Evolutionary conservation across 352 stramenopile genomes (phyloP).

Genomic region (Phytophthora sp.): DNA sequence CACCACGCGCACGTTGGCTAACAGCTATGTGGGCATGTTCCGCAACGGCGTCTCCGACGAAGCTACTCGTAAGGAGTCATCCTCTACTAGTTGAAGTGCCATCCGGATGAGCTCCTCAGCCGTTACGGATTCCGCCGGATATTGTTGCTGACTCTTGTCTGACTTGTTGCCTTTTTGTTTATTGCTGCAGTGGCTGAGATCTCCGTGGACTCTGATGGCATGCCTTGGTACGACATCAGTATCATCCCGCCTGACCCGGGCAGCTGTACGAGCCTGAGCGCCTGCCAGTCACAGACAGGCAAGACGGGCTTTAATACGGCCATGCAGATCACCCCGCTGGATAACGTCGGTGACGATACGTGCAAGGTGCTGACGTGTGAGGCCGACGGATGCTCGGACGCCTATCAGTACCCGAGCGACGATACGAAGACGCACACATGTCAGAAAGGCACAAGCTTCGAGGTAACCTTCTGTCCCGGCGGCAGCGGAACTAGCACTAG

Average conservation of each 20-base stretch:
- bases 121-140: constrained; percentile 18
- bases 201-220: constrained; percentile 46
- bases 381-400: constrained; percentile 57
- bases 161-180: constrained; percentile 13
- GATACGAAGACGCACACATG: constrained; percentile 71
- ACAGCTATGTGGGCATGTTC: constrained; percentile 62
- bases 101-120: constrained; percentile 17
- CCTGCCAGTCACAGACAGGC: constrained; percentile 55
- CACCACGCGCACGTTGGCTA: constrained; percentile 47
- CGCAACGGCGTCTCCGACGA: constrained; percentile 49
- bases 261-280: constrained; percentile 47
- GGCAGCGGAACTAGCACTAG: constrained; percentile 45
- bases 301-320: constrained; percentile 69
- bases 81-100: constrained; percentile 4
- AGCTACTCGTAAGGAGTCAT: constrained; percentile 41
- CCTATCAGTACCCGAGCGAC: constrained; percentile 66
- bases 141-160: too few species aligned
- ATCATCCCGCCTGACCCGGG: constrained; percentile 55
- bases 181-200: constrained; percentile 54
- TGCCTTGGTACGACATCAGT: constrained; percentile 64
- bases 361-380: constrained; percentile 57
- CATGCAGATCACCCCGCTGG: constrained; percentile 57
- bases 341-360: constrained; percentile 46
- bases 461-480: constrained; percentile 73
- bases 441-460: constrained; percentile 53